Base-by-base conservation (phyloP, 2,329 filamentous ascomycete species). In the Ceratocystis eucalypticola region DNA sequence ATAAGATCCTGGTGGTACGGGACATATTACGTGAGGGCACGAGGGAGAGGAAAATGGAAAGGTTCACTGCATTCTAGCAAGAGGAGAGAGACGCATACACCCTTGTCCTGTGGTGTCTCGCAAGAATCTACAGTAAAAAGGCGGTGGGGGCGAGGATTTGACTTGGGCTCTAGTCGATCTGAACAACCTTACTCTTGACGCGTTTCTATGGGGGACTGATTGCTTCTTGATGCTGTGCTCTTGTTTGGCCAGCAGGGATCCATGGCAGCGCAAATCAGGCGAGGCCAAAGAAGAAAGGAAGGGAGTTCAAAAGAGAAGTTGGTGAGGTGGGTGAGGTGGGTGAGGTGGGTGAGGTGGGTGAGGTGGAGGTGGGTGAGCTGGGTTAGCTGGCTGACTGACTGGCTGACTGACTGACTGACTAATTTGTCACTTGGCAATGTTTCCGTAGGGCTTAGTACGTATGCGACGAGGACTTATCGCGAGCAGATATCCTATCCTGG, bases 251-350 rank as follows among this genome's bases (percentile, higher is more conserved):
- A 30, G 53, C 15, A 57, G 33, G 53, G 53, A 57, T 57, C 7
- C 22, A 57, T 57, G 53, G 53, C 53, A 57, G 53, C 53, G 53
- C 53, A 57, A 57, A 57, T 33, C 53, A 57, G 7, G 22, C 22
- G 4, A 8, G 53, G 12, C 25, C 7, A 57, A 17, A 57, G 30
- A 33, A 57, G 17, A 30, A 17, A 3, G 17, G 22, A 33, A 6
- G 30, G 53, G 6, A 5, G 8, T 41, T 41, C 37, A 50, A 25
- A 10, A 25, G n/a, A 50, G 25, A 28, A 28, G 22, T n/a, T 33
- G 30, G 46, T 22, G n/a, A 55, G 50, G 5, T 15, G 20, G 20
- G 22, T n/a, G 1, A 22, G 48, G 6, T 33, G 30, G 6, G 3
- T 28, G 0, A 28, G 25, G 2, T 28, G 25, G 6, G 45, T 20